Conservation (phyloP, 441 rosid genomes). For the Adansonia gregorii region DNA sequence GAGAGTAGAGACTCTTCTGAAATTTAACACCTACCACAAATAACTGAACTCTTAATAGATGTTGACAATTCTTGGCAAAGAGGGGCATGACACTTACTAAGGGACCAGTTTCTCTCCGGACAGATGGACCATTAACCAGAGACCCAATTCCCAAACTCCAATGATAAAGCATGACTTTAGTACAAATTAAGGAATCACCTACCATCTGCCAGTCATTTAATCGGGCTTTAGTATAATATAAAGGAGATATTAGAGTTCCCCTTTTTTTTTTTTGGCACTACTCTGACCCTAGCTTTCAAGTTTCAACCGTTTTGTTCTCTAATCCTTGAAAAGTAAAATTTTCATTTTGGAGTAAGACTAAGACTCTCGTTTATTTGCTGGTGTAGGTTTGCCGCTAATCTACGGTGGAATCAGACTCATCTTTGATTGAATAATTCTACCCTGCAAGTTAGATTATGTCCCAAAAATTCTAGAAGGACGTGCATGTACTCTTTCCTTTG, state of each 20-base stretch:
- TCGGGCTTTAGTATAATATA: no score
- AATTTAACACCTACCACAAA: background rate
- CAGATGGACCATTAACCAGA: no score
- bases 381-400: background rate
- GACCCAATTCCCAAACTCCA: no score
- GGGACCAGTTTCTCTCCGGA: no score
- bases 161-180: no score
- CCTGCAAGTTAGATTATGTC: slow-evolving; percentile 8
- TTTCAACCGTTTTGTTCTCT: background rate
- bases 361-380: background rate
- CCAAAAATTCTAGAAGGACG: background rate
- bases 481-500: slow-evolving; percentile 27
- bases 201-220: no score
- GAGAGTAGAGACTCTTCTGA: background rate
- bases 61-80: no score
- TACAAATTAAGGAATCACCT: no score
- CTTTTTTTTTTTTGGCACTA: background rate
- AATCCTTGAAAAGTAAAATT: background rate
- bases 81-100: no score
- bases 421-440: background rate
- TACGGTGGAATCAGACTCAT: background rate
- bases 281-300: background rate
- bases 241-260: no score
- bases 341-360: background rate
- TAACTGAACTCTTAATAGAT: no score